Evolutionary conservation across 371 early-diverging fungal species (phyloP), one percentile per base, ranked within the genome.

Genomic region (Mortierella sp.): DNA sequence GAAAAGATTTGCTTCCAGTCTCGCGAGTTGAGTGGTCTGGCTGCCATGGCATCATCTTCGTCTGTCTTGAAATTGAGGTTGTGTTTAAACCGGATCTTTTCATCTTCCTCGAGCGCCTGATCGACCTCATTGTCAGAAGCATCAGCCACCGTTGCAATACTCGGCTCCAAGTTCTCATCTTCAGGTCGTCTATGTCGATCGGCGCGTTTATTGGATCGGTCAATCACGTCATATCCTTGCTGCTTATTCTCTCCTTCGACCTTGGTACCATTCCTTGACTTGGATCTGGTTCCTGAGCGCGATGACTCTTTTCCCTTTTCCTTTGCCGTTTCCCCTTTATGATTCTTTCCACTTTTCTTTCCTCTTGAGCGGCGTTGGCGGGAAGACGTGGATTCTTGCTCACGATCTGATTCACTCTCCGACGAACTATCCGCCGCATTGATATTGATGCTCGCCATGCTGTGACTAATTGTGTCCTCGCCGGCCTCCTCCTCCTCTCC

Each of bases 201-300:
- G 9, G 54, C 60, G 9, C 68, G 68, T 37, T 61, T 68, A 58
- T 68, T 68, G 54, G 68, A 68, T 24, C 68, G 47, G 35, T 68
- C 52, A 2, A 65, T 65, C 32, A 65, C 37, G 28, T 65, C 65
- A n/a, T 65, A 37, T 8, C 16, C 37, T 35, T 35, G 32, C 14
- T 2, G 12, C 6, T 65, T 14, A 16, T 30, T 64, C n/a, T 37
- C 51, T 10, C 18, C 18, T 45, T 45, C 45, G 45, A 45, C 14
- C 1, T 52, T 52, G 18, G 10, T 52, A 1, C 52, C 4, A 32
- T 32, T 32, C 32, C 35, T 35, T 35, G 35, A 35, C 35, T 35
- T 35, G 35, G 35, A 35, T 35, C 35, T 35, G 35, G 35, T 8
- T 35, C 6, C 35, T 45, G 45, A 45, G 18, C 12, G 45, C 16